Conservation (phyloP, 176 grass and related monocot genomes). For the Aechmea fasciata region DNA sequence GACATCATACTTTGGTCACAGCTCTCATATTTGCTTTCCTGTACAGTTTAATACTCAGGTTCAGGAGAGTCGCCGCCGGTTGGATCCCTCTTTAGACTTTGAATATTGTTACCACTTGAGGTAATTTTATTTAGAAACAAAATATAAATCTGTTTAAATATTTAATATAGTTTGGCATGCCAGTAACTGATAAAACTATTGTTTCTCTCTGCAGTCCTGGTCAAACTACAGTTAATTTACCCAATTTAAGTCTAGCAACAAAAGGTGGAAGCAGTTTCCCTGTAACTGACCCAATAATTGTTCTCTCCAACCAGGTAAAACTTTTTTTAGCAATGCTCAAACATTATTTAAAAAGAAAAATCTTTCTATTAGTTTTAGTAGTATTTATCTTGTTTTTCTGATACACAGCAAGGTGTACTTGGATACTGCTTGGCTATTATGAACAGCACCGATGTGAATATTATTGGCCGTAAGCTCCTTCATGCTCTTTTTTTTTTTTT, state of each 20-base stretch:
- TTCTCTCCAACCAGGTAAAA: slow-evolving; percentile 21
- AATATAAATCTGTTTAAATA: background rate
- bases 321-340: slow-evolving; percentile 4
- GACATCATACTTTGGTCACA: background rate
- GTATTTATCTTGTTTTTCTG: slow-evolving; percentile 17
- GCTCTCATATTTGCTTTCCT: slow-evolving; percentile 16
- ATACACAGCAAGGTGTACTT: slow-evolving; percentile 17
- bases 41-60: slow-evolving; percentile 64
- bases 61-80: slow-evolving; percentile 18
- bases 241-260: slow-evolving; percentile 50
- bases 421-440: slow-evolving; percentile 79
- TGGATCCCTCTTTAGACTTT: slow-evolving; percentile 32
- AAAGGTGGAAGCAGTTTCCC: slow-evolving; percentile 59
- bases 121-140: slow-evolving; percentile 26
- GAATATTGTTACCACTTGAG: slow-evolving; percentile 75
- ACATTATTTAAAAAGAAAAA: background rate
- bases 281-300: slow-evolving; percentile 43
- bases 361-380: slow-evolving; percentile 1
- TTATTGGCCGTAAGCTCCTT: slow-evolving; percentile 70
- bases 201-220: slow-evolving; percentile 34
- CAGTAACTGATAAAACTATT: slow-evolving; percentile 18
- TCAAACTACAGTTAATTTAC: slow-evolving; percentile 18
- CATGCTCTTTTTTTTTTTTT: background rate
- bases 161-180: background rate
- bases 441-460: slow-evolving; percentile 53